Evolutionary conservation across 2,329 filamentous ascomycete species (phyloP).

Genomic region (Clarireedia homoeocarpa): DNA sequence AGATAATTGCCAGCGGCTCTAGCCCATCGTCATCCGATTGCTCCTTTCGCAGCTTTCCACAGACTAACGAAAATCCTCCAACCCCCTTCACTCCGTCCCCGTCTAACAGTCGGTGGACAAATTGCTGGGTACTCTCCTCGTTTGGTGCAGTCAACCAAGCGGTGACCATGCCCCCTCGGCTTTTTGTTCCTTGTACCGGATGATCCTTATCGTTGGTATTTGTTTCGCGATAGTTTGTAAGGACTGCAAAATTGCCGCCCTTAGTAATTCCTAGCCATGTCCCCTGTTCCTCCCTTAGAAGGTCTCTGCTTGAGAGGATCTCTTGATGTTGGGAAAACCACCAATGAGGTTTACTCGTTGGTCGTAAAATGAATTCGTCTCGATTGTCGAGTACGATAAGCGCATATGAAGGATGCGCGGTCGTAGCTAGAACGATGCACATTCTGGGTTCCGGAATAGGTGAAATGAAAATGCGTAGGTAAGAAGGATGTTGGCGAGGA

Average conservation of each 20-base stretch:
- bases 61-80: constrained; percentile 60
- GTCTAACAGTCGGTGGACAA: constrained; percentile 45
- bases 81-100: constrained; percentile 49
- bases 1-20: constrained; percentile 51
- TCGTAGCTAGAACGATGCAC: constrained; percentile 73
- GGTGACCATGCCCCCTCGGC: constrained; percentile 56
- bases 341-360: constrained; percentile 57
- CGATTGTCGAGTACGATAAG: constrained; percentile 72
- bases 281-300: constrained; percentile 53
- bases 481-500: background rate
- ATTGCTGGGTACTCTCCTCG: constrained; percentile 40
- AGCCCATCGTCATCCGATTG: constrained; percentile 21
- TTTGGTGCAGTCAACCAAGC: constrained; percentile 48
- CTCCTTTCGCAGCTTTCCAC: constrained; percentile 46
- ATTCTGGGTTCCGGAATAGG: constrained; percentile 35
- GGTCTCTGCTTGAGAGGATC: constrained; percentile 52
- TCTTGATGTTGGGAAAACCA: constrained; percentile 35
- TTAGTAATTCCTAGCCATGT: constrained; percentile 60
- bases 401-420: constrained; percentile 66
- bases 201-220: constrained; percentile 41
- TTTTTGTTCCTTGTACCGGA: constrained; percentile 46
- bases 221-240: constrained; percentile 60
- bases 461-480: background rate
- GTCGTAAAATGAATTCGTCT: constrained; percentile 62
- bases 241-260: constrained; percentile 51